Evolutionary conservation across 345 rosid genomes (phyloP).

Genomic region (Erucastrum elatum): DNA sequence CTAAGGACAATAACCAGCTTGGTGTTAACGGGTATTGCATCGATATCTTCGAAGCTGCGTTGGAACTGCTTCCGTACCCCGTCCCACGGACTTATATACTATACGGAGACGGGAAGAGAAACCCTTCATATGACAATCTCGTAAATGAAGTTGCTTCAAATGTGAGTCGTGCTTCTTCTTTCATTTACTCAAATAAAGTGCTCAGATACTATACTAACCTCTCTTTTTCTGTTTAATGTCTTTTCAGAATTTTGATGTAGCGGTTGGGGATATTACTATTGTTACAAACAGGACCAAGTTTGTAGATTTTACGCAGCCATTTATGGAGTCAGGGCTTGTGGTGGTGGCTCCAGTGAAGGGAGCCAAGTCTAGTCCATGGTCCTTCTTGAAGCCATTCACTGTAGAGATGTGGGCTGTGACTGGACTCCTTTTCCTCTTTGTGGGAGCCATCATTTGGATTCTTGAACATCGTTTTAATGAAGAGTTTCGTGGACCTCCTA

Average conservation of each 20-base stretch:
- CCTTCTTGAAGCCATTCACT: constrained; percentile 90
- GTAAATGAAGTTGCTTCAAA: constrained; percentile 56
- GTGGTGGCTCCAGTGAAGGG: constrained; percentile 78
- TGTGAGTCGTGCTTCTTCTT: constrained; percentile 52
- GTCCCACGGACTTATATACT: constrained; percentile 66
- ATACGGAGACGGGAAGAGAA: constrained; percentile 64
- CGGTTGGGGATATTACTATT: constrained; percentile 77
- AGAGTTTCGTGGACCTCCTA: constrained; percentile 90
- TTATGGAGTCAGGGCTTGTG: constrained; percentile 77
- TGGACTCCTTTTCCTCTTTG: constrained; percentile 68
- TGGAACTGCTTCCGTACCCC: constrained; percentile 77
- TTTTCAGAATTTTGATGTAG: constrained; percentile 73
- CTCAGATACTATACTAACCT: background rate
- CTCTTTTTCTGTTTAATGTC: constrained; percentile 23
- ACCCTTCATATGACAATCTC: constrained; percentile 63
- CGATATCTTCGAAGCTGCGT: constrained; percentile 89
- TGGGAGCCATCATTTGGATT: constrained; percentile 95
- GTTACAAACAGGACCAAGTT: constrained; percentile 74
- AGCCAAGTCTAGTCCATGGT: constrained; percentile 78
- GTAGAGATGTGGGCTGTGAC: constrained; percentile 87
- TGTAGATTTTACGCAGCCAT: constrained; percentile 95
- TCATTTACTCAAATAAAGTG: constrained; percentile 9
- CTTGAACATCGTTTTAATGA: constrained; percentile 84
- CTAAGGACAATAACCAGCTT: constrained; percentile 57
- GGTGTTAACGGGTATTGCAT: constrained; percentile 86